Evolutionary conservation across 1,139 yeast species (phyloP).

Genomic region (Sugiyamaella xylanicola): DNA sequence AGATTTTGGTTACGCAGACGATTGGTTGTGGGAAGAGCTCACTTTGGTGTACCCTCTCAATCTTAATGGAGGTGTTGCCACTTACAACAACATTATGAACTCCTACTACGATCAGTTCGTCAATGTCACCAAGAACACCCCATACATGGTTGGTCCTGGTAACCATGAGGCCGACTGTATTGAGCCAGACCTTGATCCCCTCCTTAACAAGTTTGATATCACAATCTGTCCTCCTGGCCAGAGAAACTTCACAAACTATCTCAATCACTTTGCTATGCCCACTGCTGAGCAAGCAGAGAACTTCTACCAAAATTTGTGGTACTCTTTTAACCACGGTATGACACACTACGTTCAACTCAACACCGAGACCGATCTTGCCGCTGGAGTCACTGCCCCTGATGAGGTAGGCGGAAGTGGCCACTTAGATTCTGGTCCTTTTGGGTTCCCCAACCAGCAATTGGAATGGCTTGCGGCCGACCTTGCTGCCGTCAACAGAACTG

Average conservation of each 20-base stretch:
- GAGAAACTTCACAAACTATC: conserved; percentile 35
- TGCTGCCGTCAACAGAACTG: conserved; percentile 33
- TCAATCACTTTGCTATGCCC: conserved; percentile 36
- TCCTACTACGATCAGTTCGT: conserved; percentile 35
- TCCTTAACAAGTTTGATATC: conserved; percentile 24
- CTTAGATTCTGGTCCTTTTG: conserved; percentile 36
- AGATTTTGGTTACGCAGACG: conserved; percentile 38
- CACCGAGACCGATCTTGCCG: conserved; percentile 36
- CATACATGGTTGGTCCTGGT: conserved; percentile 39
- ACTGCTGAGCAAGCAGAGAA: conserved; percentile 24
- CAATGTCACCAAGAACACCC: conserved; percentile 30
- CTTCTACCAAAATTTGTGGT: conserved; percentile 34
- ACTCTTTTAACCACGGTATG: conserved; percentile 36
- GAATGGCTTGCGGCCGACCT: conserved; percentile 49
- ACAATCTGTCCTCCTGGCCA: conserved; percentile 35
- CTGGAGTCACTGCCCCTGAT: conserved; percentile 32
- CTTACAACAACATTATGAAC: conserved; percentile 24
- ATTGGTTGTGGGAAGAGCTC: conserved; percentile 35
- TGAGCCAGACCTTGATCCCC: conserved; percentile 23
- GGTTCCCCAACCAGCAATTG: conserved; percentile 35
- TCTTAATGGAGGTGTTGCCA: conserved; percentile 11
- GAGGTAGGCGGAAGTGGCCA: conserved; percentile 30
- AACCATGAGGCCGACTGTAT: conserved; percentile 38
- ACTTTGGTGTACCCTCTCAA: conserved; percentile 25
- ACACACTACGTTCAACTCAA: conserved; percentile 33